phyloP scores from a whole-genome alignment of 352 stramenopile species.

The Globisporangium sylvaticum region DNA sequence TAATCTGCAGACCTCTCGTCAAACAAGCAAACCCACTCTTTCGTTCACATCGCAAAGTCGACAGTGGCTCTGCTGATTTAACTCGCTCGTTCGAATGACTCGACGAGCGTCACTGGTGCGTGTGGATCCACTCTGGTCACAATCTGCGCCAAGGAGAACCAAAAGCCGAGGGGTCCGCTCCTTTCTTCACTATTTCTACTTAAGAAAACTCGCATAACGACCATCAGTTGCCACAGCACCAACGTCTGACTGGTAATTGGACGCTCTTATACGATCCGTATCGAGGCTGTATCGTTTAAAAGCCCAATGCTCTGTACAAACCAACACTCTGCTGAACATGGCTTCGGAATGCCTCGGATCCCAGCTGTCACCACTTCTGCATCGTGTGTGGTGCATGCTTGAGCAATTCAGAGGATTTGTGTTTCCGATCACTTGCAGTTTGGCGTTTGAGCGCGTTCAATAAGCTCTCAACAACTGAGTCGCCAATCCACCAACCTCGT shows the following conservation, averaged over 20 bases:
- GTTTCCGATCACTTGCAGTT: too few relatives aligned
- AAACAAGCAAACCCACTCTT: neutral
- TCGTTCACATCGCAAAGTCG: neutral
- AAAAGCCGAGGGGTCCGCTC: neutral
- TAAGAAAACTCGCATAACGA: neutral
- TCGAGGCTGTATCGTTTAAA: too few relatives aligned
- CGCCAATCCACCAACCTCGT: neutral
- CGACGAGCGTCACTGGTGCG: neutral
- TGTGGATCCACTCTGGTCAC: neutral
- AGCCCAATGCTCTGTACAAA: too few relatives aligned
- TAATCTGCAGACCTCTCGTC: neutral
- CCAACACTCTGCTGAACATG: too few relatives aligned
- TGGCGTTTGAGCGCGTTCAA: too few relatives aligned
- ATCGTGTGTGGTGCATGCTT: too few relatives aligned
- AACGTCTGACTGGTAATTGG: too few relatives aligned
- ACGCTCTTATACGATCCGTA: too few relatives aligned
- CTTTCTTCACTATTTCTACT: neutral
- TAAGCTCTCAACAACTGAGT: neutral
- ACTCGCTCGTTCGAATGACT: neutral
- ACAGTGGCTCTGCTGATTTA: neutral
- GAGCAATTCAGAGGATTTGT: too few relatives aligned
- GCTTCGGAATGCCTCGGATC: too few relatives aligned
- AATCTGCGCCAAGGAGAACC: neutral
- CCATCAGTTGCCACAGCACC: too few relatives aligned
- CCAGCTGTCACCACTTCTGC: too few relatives aligned